Base-by-base conservation (phyloP, 176 grass and related monocot species). In the sorghum (Sorghum bicolor) region DNA sequence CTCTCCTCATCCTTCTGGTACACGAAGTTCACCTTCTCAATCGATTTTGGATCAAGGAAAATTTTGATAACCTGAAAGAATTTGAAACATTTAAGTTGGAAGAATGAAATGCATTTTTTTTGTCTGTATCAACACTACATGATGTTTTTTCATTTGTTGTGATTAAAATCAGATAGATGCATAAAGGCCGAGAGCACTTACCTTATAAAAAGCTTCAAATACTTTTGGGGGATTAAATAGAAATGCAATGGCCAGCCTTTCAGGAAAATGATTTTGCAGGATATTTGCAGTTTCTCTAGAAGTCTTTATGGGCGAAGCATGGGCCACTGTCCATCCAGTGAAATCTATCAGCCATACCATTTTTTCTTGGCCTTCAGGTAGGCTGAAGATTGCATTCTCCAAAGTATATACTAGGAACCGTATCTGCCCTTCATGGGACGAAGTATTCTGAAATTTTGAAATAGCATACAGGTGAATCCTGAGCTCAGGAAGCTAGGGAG, bases 301-400 rank as follows among this genome's bases (percentile, higher is more conserved):
- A 37, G 91, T 95, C 81, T 89, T 98, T 39, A 95, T 87, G 14
- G 93, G 91, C 20, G 80, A 84, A 1, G 89, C 58, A 57, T 95
- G 91, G 10, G 72, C 85, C 24, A 93, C 67, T 66, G 96, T 95
- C 96, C 96, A 98, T 84, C 96, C 93, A 5, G 87, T 93, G 76
- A 98, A 98, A 75, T 98, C 96, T 86, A 98, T 90, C 76, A 98
- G 64, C 91, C 89, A 95, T 72, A 93, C 83, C 87, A 98, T 93
- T 83, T 98, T 94, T 10, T 93, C 93, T 78, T 94, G 93, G 30
- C 77, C 89, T 76, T 95, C 89, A 41, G 96, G 89, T 28, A 95
- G 74, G 77, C 76, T 83, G 83, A 95, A 82, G 31, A 92, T 52
- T 53, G 91, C 96, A 90, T 98, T 95, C 85, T 98, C 96, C 77